A percentile compares a stretch with the other conserved stretches of the same genome.
These are phyloP conservation scores for Leccinum fallax DNA, from an alignment of 1,284 basidiomycete genomes.

Conservation along the genomic window DNA sequence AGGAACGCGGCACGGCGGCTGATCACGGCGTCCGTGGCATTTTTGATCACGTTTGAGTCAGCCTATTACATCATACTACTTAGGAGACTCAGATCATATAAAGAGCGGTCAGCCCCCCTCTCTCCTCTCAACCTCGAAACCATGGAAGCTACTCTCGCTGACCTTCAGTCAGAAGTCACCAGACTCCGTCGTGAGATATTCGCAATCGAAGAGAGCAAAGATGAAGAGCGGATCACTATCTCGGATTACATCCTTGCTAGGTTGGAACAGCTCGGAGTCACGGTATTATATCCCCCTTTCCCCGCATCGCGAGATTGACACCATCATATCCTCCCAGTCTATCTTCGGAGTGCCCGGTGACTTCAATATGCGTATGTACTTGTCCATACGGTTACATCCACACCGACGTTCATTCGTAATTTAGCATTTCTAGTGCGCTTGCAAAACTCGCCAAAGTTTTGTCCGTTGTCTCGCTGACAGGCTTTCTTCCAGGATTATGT, in stretches of 20 bases:
- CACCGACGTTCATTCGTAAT: neutral
- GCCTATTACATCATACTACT: neutral
- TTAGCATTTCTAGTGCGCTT: conserved; percentile 55
- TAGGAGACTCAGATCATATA: conserved; percentile 4
- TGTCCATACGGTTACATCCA: neutral
- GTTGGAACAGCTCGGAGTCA: conserved; percentile 67
- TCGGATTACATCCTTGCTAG: conserved; percentile 74
- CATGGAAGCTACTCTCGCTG: conserved; percentile 22
- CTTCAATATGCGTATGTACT: conserved; percentile 75
- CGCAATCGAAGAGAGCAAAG: conserved; percentile 31
- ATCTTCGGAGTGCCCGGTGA: conserved; percentile 93
- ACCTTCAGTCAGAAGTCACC: conserved; percentile 53
- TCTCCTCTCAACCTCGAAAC: neutral
- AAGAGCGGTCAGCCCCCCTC: neutral
- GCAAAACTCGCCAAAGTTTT: neutral
- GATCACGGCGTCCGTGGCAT: neutral
- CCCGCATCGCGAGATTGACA: neutral
- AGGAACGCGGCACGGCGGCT: neutral
- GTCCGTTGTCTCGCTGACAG: neutral
- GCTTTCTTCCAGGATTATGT: conserved; percentile 68
- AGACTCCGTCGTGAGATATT: conserved; percentile 58
- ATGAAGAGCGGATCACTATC: conserved; percentile 56
- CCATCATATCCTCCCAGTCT: conserved; percentile 40
- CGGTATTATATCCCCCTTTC: conserved; percentile 46
- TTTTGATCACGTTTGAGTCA: neutral